These are phyloP conservation scores for Xylariaceae sp. DNA, from an alignment of 2,329 filamentous ascomycete genomes.

Conservation along the genomic window DNA sequence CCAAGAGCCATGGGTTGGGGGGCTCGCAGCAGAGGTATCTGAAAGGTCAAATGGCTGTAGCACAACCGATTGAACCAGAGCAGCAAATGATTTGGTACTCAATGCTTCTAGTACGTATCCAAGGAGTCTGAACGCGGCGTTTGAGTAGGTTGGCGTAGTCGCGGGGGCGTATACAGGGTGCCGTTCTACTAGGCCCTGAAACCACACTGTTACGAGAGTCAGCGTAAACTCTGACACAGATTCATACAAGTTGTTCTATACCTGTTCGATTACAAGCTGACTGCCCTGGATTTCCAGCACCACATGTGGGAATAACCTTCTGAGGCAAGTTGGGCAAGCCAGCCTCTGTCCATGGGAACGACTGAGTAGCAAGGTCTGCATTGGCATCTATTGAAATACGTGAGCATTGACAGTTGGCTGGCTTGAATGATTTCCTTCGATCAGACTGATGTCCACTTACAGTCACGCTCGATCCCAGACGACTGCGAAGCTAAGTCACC, in stretches of 20 bases:
- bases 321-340: conserved; percentile 5
- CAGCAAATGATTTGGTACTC: conserved; percentile 1
- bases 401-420: not conserved
- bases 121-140: conserved; percentile 7
- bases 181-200: conserved; percentile 1
- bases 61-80: conserved; percentile 6
- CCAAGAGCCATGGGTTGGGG: conserved; percentile 4
- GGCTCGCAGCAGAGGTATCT: conserved; percentile 4
- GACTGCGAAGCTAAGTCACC: conserved; percentile 7
- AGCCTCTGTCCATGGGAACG: conserved; percentile 6
- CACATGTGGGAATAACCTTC: conserved; percentile 6
- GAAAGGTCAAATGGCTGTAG: conserved; percentile 2
- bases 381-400: conserved; percentile 1
- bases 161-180: conserved; percentile 7
- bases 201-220: conserved; percentile 2
- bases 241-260: not conserved
- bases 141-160: conserved; percentile 11
- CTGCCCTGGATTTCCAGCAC: not conserved
- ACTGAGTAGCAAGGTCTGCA: conserved; percentile 3
- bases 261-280: conserved; percentile 7
- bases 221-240: not conserved
- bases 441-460: not conserved
- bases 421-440: not conserved
- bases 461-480: conserved; percentile 9
- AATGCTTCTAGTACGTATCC: conserved; percentile 11